Evolutionary conservation across 2,329 filamentous ascomycete species (phyloP).

Genomic region (Penicillium polonicum): DNA sequence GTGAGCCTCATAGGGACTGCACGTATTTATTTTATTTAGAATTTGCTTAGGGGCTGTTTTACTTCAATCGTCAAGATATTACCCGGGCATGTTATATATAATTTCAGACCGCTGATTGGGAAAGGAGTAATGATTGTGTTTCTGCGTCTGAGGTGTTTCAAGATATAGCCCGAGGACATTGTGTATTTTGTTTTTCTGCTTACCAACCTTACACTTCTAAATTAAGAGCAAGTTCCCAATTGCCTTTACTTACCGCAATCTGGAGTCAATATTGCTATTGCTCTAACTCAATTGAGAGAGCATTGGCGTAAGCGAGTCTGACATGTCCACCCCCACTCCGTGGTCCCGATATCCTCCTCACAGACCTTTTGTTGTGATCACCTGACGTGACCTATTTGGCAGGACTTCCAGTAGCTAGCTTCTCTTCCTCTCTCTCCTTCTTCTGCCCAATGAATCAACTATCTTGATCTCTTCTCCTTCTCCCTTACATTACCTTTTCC

Average conservation of each 20-base stretch:
- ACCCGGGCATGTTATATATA: not conserved
- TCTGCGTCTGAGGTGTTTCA: not conserved
- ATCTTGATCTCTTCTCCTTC: no score
- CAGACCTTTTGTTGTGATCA: not conserved
- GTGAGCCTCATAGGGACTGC: not conserved
- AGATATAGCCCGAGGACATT: not conserved
- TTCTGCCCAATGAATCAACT: no score
- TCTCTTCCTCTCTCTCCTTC: no score
- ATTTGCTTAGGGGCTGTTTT: not conserved
- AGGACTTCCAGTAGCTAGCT: no score
- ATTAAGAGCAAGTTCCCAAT: not conserved
- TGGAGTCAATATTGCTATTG: not conserved
- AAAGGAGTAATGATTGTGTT: not conserved
- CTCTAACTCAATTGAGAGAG: not conserved
- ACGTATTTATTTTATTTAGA: not conserved
- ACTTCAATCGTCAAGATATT: not conserved
- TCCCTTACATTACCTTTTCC: not conserved
- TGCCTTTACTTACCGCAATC: not conserved
- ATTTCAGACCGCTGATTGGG: not conserved
- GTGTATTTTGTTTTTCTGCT: not conserved
- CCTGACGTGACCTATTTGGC: no score
- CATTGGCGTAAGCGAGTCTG: not conserved
- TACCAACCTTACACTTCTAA: not conserved
- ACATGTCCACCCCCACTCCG: no score
- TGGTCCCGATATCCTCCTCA: not conserved